These are phyloP conservation scores for Blepharisma undulans DNA, from an alignment of 169 alveolate genomes.

Conservation along the genomic window DNA sequence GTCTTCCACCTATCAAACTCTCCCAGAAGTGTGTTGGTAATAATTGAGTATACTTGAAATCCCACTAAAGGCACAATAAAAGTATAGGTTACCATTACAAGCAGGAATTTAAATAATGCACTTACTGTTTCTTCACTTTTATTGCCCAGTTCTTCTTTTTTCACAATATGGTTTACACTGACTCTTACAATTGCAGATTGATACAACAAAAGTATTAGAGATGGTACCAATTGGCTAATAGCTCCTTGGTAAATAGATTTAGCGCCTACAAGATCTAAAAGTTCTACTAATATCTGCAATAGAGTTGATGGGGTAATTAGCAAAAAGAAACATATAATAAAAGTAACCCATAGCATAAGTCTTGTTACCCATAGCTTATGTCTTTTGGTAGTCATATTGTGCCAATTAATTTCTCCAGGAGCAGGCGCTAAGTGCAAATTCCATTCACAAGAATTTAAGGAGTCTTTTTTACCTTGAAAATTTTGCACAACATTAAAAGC, in stretches of 20 bases:
- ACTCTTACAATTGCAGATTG: slow-evolving; percentile 32
- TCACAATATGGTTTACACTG: neutral
- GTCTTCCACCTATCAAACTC: slow-evolving; percentile 2
- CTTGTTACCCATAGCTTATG: neutral
- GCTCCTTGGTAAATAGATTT: neutral
- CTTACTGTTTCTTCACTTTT: slow-evolving; percentile 21
- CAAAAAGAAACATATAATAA: slow-evolving; percentile 25
- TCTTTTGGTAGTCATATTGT: neutral
- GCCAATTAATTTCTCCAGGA: slow-evolving; percentile 35
- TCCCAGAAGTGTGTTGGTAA: neutral
- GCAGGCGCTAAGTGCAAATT: slow-evolving; percentile 12
- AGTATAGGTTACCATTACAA: slow-evolving; percentile 22
- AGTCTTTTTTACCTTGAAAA: neutral
- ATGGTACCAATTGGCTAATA: neutral
- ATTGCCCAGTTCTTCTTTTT: slow-evolving; percentile 13
- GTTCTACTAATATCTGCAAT: neutral
- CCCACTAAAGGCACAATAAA: slow-evolving; percentile 30
- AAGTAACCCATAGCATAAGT: neutral
- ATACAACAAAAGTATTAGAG: slow-evolving; percentile 27
- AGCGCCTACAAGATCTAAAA: neutral
- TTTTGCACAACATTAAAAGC: neutral
- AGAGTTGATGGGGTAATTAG: slow-evolving; percentile 27
- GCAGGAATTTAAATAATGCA: neutral
- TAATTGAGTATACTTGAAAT: neutral
- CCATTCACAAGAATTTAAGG: neutral